Evolutionary conservation across 2,329 filamentous ascomycete genomes (phyloP).

Genomic region (Penicillium sp.): DNA sequence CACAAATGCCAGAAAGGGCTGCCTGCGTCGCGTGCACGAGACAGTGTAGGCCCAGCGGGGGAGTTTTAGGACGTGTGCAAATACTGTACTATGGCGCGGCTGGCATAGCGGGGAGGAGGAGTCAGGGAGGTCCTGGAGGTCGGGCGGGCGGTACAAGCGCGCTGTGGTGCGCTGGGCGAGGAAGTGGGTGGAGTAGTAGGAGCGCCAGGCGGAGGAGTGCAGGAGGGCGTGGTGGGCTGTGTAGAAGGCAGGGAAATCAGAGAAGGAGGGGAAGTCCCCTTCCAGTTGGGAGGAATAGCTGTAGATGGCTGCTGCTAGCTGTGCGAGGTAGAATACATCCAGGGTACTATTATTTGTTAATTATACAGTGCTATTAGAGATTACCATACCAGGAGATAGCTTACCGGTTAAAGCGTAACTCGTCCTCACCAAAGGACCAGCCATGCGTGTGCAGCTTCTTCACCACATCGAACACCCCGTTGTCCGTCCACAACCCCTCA

Average conservation of each 20-base stretch:
- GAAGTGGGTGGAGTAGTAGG: conserved; percentile 12
- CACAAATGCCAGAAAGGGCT: conserved; percentile 10
- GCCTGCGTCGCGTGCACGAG: conserved; percentile 8
- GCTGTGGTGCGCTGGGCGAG: conserved; percentile 19
- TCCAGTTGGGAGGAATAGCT: conserved; percentile 15
- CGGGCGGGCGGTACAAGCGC: conserved; percentile 20
- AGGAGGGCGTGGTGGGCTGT: conserved; percentile 13
- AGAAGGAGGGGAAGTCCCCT: conserved; percentile 13
- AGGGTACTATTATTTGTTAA: conserved; percentile 17
- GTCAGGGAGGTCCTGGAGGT: conserved; percentile 23
- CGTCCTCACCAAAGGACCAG: no score
- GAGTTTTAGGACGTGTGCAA: conserved; percentile 18
- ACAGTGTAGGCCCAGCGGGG: conserved; percentile 21
- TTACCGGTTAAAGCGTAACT: no score
- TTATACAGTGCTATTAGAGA: background rate
- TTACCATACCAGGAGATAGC: no score
- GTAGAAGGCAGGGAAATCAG: conserved; percentile 19
- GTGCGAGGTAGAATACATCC: conserved; percentile 23
- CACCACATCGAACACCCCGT: no score
- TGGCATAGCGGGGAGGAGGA: conserved; percentile 14
- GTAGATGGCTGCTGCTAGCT: conserved; percentile 22
- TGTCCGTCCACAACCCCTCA: no score
- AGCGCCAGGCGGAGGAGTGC: conserved; percentile 9
- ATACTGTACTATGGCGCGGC: no score
- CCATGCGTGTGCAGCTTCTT: no score